Evolutionary conservation across 1,284 basidiomycete genomes (phyloP).

Genomic region (Hymenochaete sp.): DNA sequence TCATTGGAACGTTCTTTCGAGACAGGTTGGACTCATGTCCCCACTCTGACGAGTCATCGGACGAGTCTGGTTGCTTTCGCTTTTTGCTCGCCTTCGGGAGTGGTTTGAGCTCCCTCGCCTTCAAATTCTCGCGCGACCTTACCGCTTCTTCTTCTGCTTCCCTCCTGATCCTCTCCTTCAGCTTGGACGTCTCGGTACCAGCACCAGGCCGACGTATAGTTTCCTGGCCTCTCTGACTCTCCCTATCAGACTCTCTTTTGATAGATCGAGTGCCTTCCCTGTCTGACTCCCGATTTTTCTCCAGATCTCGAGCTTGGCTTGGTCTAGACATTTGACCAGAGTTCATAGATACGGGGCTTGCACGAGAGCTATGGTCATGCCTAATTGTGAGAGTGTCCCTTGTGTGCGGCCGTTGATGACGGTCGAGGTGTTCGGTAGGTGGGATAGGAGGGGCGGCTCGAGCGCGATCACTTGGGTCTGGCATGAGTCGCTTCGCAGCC

Average conservation of each 20-base stretch:
- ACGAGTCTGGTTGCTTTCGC: conserved; percentile 5
- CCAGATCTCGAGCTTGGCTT: no score
- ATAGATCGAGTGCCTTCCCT: conserved; percentile 13
- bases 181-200: no score
- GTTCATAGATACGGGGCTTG: no score
- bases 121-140: conserved; percentile 19
- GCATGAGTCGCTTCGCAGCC: conserved; percentile 10
- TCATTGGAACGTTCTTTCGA: not conserved
- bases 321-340: no score
- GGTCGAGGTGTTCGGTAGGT: conserved; percentile 19
- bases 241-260: conserved; percentile 29
- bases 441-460: conserved; percentile 23
- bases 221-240: conserved; percentile 24
- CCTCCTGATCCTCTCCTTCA: no score
- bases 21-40: conserved; percentile 9
- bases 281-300: conserved; percentile 22
- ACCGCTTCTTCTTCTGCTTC: conserved; percentile 26
- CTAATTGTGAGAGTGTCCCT: no score
- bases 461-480: conserved; percentile 18
- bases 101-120: conserved; percentile 8
- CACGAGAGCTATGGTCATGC: no score
- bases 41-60: conserved; percentile 16
- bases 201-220: no score
- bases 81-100: conserved; percentile 4
- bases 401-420: no score